These are phyloP conservation scores for Brasenia schreberi DNA, from an alignment of 164 flowering plant genomes.

Conservation along the genomic window DNA sequence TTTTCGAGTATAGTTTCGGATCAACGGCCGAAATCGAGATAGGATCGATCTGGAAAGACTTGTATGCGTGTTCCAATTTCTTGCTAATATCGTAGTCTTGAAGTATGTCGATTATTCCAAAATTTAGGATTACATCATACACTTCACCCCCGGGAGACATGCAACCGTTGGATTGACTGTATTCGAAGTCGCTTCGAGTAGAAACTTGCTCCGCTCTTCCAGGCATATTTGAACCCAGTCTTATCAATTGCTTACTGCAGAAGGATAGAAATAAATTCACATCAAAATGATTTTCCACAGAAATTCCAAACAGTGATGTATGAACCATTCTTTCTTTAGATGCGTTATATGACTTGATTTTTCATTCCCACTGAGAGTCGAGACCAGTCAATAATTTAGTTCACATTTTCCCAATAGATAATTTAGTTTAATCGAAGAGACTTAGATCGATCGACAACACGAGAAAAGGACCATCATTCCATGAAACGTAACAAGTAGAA, in stretches of 20 bases:
- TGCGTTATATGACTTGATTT: too few species aligned
- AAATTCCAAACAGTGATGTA: too few species aligned
- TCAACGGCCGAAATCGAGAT: conserved; percentile 80
- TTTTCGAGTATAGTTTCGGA: conserved; percentile 77
- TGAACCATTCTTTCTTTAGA: too few species aligned
- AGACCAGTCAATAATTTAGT: too few species aligned
- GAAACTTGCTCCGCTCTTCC: conserved; percentile 23
- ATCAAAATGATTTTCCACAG: too few species aligned
- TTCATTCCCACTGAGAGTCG: too few species aligned
- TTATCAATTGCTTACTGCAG: conserved; percentile 18
- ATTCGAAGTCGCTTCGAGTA: conserved; percentile 4
- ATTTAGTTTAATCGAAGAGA: too few species aligned
- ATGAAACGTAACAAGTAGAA: background rate
- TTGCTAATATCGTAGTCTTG: conserved; percentile 28
- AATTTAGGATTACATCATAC: conserved; percentile 13
- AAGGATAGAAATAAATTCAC: background rate
- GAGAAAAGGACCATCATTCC: too few species aligned
- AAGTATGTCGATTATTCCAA: conserved; percentile 31
- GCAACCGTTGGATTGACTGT: conserved; percentile 6
- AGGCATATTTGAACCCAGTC: conserved; percentile 30
- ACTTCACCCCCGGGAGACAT: conserved; percentile 9
- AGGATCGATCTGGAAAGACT: conserved; percentile 71
- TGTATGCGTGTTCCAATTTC: conserved; percentile 82
- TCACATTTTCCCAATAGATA: too few species aligned
- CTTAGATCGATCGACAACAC: too few species aligned